phyloP scores from a whole-genome alignment of 768 basidiomycete species.

The Amanita rimosa region DNA sequence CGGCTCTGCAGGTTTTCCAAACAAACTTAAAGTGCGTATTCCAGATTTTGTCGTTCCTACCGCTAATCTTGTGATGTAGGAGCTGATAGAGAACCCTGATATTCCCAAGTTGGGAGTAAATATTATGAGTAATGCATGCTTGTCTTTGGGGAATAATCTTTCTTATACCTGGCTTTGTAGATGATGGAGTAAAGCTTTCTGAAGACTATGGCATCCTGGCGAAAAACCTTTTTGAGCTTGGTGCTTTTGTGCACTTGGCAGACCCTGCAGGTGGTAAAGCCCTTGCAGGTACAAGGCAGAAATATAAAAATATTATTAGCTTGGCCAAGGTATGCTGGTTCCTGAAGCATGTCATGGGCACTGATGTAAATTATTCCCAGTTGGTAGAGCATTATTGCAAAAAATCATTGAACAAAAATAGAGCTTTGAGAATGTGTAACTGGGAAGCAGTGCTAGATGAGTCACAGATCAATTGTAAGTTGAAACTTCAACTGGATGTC shows the following conservation, averaged over 20 bases:
- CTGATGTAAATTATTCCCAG: slow-evolving; percentile 8
- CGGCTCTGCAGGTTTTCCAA: slow-evolving; percentile 17
- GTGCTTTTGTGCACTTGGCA: slow-evolving; percentile 18
- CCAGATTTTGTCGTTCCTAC: too few relatives aligned
- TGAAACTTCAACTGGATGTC: not conserved
- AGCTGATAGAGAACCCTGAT: slow-evolving; percentile 18
- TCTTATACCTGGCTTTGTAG: slow-evolving; percentile 10
- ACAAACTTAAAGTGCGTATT: slow-evolving; percentile 13
- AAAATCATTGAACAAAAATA: slow-evolving; percentile 19
- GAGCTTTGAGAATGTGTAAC: slow-evolving; percentile 17
- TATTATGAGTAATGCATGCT: slow-evolving; percentile 16
- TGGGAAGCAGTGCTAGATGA: slow-evolving; percentile 21
- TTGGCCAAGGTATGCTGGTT: slow-evolving; percentile 19
- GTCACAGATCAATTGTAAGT: slow-evolving; percentile 18
- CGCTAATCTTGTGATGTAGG: slow-evolving; percentile 9
- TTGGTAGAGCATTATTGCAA: slow-evolving; percentile 21
- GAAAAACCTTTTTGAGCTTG: slow-evolving; percentile 24
- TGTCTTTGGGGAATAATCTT: not conserved
- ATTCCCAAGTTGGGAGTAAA: slow-evolving; percentile 23
- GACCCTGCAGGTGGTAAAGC: slow-evolving; percentile 12
- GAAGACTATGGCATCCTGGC: slow-evolving; percentile 26
- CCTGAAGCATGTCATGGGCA: not conserved
- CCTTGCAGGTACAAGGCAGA: not conserved
- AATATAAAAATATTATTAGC: slow-evolving; percentile 18
- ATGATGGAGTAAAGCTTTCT: slow-evolving; percentile 26